These are phyloP conservation scores for Fusarium zealandicum DNA, from an alignment of 2,329 filamentous ascomycete species.

Conservation along the genomic window DNA sequence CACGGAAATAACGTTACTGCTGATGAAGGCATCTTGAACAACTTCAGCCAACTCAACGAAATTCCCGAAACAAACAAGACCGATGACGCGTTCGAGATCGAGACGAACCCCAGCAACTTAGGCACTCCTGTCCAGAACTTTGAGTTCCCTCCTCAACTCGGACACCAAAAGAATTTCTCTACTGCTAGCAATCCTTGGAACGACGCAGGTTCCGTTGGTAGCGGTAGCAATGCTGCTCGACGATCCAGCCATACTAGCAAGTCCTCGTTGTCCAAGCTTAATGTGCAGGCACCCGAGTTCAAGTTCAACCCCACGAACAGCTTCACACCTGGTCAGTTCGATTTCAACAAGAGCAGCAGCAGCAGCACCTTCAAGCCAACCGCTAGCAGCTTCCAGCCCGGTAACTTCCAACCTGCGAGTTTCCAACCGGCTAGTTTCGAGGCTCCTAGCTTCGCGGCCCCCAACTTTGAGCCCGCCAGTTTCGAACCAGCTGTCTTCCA, in stretches of 20 bases:
- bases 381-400: conserved; percentile 40
- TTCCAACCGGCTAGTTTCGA: conserved; percentile 6
- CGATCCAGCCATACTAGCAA: conserved; percentile 69
- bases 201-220: conserved; percentile 52
- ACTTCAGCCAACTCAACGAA: conserved; percentile 51
- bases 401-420: background rate
- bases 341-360: conserved; percentile 43
- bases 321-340: conserved; percentile 37
- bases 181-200: conserved; percentile 70
- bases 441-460: conserved; percentile 15
- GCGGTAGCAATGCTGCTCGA: conserved; percentile 46
- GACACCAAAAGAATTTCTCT: conserved; percentile 64
- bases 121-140: conserved; percentile 67
- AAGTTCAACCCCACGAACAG: conserved; percentile 69
- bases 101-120: conserved; percentile 76
- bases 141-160: conserved; percentile 54
- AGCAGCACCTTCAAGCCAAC: conserved; percentile 56
- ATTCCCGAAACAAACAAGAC: conserved; percentile 51
- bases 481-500: conserved; percentile 58
- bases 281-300: conserved; percentile 89
- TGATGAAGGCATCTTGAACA: conserved; percentile 30
- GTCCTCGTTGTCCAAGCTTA: conserved; percentile 78
- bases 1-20: conserved; percentile 49
- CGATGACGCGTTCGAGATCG: conserved; percentile 69
- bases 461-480: conserved; percentile 15